Base-by-base conservation (phyloP, 768 basidiomycete genomes). In the Boletales sp. region DNA sequence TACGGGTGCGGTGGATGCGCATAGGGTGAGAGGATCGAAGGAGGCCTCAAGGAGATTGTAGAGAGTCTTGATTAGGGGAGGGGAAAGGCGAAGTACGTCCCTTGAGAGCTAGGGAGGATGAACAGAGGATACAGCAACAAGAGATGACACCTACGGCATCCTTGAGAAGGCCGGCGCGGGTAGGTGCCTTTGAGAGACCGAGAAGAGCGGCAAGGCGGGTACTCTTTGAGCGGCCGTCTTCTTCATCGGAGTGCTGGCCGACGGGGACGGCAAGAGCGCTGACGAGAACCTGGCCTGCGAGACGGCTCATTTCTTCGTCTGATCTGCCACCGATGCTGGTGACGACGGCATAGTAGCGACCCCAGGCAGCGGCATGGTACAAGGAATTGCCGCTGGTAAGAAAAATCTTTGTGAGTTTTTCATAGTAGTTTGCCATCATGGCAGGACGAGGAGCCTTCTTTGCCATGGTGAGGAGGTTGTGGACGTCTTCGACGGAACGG, bases 341-440 rank as follows among this genome's bases (percentile, higher is more conserved):
- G 42, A 87, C 79, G 46, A 90, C 73, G 54, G 81, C 77, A 61
- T 86, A 84, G 67, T 94, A 96, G 49, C 86, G 78, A 40, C 87
- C 83, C 94, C 94, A 97, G 0, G 95, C 93, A 15, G 95, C 93
- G 43, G 95, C 94, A 65, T 98, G 95, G 72, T 93, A 98, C 13
- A 99, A 75, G 4, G 92, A 86, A 60, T 94, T 95, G 14, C 92
- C 90, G 53, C 88, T 91, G 76, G 94, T 95, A 61, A 94, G 78
- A 77, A 97, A 99, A 56, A 99, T 95, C 64, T 87, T 88, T 38
- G 94, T 90, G 56, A 97, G 82, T 72, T 98, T 97, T 69, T 97
- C 94, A 72, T 98, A 98, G 72, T 97, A 98, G 69, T 90, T 93
- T 51, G 93, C 92, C 94, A 98, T 97, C 93, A 97, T 95, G 12